phyloP scores from a whole-genome alignment of 768 basidiomycete species.

The Paxillus ammoniavirescens region DNA sequence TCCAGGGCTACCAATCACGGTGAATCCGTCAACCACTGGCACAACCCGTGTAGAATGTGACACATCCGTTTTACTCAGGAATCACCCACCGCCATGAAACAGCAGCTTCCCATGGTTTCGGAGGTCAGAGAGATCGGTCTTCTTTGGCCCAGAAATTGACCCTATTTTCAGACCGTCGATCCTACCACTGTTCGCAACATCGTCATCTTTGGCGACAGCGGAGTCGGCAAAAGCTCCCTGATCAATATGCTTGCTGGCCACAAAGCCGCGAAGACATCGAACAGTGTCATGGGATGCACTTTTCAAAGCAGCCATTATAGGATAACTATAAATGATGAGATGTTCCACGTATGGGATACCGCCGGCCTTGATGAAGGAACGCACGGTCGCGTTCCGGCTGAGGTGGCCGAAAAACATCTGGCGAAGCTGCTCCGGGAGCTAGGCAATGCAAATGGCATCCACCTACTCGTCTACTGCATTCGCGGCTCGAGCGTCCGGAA shows the following conservation, averaged over 20 bases:
- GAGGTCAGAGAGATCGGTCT: constrained; percentile 9
- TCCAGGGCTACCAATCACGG: not conserved
- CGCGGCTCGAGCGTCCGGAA: constrained; percentile 28
- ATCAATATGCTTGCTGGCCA: constrained; percentile 39
- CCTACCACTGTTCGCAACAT: constrained; percentile 26
- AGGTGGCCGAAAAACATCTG: constrained; percentile 26
- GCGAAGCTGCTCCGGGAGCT: constrained; percentile 32
- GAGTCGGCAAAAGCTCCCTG: constrained; percentile 42
- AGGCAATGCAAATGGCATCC: constrained; percentile 25
- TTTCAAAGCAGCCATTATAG: constrained; percentile 27
- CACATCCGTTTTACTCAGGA: not conserved
- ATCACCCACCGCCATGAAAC: not conserved
- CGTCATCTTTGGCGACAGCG: constrained; percentile 44
- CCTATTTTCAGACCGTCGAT: not conserved
- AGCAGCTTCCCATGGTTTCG: not conserved
- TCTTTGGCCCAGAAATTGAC: not conserved
- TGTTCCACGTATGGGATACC: constrained; percentile 32
- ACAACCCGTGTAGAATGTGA: not conserved
- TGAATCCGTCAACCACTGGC: no score
- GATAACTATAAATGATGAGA: constrained; percentile 14
- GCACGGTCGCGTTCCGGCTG: constrained; percentile 21
- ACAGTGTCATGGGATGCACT: constrained; percentile 35
- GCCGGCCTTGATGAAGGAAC: constrained; percentile 30
- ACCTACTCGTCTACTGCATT: constrained; percentile 33
- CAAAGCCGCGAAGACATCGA: constrained; percentile 30